A percentile compares a stretch with the other conserved stretches of the same genome.
These are phyloP conservation scores for Saccharomyces jurei DNA, from an alignment of 805 yeast genomes.

Conservation along the genomic window DNA sequence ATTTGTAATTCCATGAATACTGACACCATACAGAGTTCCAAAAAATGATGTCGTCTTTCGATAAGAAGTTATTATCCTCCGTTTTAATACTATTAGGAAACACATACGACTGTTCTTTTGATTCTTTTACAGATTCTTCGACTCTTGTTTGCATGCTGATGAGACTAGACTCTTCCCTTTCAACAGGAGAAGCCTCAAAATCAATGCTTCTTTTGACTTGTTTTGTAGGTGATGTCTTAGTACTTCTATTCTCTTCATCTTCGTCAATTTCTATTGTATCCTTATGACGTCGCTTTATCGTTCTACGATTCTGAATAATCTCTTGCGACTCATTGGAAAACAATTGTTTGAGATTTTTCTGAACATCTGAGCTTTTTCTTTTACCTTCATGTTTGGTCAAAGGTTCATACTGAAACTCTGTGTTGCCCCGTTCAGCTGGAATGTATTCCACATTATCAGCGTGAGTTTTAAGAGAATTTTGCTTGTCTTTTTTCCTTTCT, in stretches of 20 bases:
- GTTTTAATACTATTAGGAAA: constrained; percentile 5
- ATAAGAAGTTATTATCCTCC: constrained; percentile 12
- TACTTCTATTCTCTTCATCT: constrained; percentile 4
- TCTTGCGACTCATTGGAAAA: constrained; percentile 12
- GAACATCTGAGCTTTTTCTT: neutral
- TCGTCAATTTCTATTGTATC: constrained; percentile 6
- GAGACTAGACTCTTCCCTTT: constrained; percentile 3
- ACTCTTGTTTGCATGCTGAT: neutral
- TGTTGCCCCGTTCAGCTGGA: neutral
- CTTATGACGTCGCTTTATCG: constrained; percentile 1
- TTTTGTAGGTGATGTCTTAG: constrained; percentile 3
- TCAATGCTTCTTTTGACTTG: neutral
- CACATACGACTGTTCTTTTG: neutral
- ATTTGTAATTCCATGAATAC: constrained; percentile 35
- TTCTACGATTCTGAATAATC: constrained; percentile 10
- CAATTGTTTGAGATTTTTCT: neutral
- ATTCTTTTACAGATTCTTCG: constrained; percentile 5
- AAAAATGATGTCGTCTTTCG: constrained; percentile 26
- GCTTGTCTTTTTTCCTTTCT: neutral
- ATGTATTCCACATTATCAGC: neutral
- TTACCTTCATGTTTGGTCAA: neutral
- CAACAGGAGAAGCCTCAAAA: neutral
- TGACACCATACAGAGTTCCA: constrained; percentile 46
- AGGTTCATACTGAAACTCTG: neutral
- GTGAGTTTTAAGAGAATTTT: neutral